Base-by-base conservation (phyloP, 768 basidiomycete genomes). In the Lactarius sp. region DNA sequence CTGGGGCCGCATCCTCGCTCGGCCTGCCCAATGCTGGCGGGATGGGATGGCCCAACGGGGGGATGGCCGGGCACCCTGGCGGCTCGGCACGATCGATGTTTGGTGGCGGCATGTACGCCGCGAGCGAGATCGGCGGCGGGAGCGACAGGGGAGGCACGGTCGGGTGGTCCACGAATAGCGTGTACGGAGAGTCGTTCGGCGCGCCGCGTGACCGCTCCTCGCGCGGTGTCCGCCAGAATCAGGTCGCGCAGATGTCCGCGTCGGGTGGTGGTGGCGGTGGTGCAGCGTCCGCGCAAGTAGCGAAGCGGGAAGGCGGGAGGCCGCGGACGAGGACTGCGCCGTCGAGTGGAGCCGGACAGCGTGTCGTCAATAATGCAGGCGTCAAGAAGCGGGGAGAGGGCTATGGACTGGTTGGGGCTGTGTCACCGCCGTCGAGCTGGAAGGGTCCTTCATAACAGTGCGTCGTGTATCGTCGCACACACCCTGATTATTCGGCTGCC, bases 71-170 rank as follows among this genome's bases (percentile, higher is more conserved):
- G 59, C 84, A 83, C 72, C 83, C 86, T 6, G 71, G 76, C 22
- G 71, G 75, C 41, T 14, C 62, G 0, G 67, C 82, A 65, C 71
- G 70, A 50, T 83, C 87, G 42, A 82, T 85, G 77, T 90, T 86
- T 58, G 81, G 84, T 31, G 80, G 83, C 60, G 90, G 87, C 70
- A 85, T 85, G 58, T 85, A 83, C 69, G 87, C 86, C 37, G 83
- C 83, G 33, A 71, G 70, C 69, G 69, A 72, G 53, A 54, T 69
- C 44, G 6, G 75, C 56, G 52, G 68, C 74, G 16, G 77, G 74
- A 18, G 74, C 75, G 6, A 33, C 12, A 76, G 77, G n/a, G 41
- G 50, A 1, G 51, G 51, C 22, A 10, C 20, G 13, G 36, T 22
- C 22, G 62, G 62, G 10, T 84, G 82, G 75, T 78, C 75, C 22